These are phyloP conservation scores for Litsea cubeba DNA, from an alignment of 164 flowering plant species.

Conservation along the genomic window DNA sequence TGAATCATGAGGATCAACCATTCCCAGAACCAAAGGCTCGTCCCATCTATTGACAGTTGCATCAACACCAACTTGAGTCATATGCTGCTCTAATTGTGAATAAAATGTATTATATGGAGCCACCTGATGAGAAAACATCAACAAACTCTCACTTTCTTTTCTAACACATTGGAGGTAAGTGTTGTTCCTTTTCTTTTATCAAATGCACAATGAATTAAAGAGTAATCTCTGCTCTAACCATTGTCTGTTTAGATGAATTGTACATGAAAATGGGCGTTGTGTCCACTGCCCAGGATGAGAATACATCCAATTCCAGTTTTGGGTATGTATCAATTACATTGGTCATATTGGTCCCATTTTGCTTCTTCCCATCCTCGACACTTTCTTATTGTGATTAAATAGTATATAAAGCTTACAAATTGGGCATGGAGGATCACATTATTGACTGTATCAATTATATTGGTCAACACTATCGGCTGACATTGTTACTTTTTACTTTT, in stretches of 20 bases:
- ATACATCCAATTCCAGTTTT: neutral
- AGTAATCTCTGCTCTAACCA: neutral
- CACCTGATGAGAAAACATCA: constrained; percentile 42
- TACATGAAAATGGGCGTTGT: neutral
- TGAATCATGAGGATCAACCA: constrained; percentile 97
- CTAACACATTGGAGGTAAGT: neutral
- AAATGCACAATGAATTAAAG: neutral
- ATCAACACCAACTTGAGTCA: constrained; percentile 79
- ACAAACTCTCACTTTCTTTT: neutral
- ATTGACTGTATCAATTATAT: too few species aligned
- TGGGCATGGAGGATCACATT: too few species aligned
- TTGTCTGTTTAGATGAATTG: neutral
- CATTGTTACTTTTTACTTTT: too few species aligned
- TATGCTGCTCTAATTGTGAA: constrained; percentile 77
- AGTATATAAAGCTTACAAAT: too few species aligned
- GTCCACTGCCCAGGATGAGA: neutral
- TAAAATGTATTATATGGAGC: constrained; percentile 96
- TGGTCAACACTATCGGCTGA: too few species aligned
- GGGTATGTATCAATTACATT: neutral
- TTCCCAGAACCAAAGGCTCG: constrained; percentile 77
- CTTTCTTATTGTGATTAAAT: too few species aligned
- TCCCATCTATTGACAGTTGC: constrained; percentile 75
- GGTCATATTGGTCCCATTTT: too few species aligned
- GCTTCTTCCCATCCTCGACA: too few species aligned
- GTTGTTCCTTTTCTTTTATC: too few species aligned